Evolutionary conservation across 306 rosid genomes (phyloP), one percentile per base, ranked within the genome.

Genomic region (Sicyos edulis): DNA sequence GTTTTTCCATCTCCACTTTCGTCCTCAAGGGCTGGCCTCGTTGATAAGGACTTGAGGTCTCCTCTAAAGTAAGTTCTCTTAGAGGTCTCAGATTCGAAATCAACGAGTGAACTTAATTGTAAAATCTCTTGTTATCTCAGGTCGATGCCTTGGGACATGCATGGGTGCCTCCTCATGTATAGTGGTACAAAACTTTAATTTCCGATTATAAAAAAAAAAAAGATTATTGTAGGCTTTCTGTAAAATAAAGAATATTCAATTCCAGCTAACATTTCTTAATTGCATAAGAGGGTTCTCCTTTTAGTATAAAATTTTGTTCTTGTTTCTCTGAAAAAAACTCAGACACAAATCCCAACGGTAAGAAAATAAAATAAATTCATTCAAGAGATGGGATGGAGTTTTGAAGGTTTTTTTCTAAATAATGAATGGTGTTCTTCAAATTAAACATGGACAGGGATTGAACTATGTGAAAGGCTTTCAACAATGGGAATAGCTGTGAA

Each of bases 401-500:
- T 63, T 54, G 60, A 20, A 54, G 60, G 11, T 4, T 8, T 65
- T 37, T 52, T 52, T 55, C 72, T 49, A 12, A 8, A 22, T 20
- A 68, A 49, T 68, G 56, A 50, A 68, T 7, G 7, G 47, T 42
- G 47, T 6, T 8, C 47, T 9, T 42, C 34, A 47, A 56, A 47
- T 45, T 21, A 17, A 71, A 26, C 69, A 74, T 24, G 75, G 54
- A 47, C 83, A 92, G 97, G 90, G 72, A 77, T 92, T 73, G 96
- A 92, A 81, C 80, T 92, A 37, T 79, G 81, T 64, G 97, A 92
- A 83, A 92, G 97, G 88, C 96, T 92, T 4, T 92, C 98, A 44
- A 92, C 98, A 51, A 90, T 90, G 93, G 98, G 93, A 49, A 92
- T 92, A 76, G 93, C 86, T 5, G 98, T 90, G 0, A 92, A 92